Base-by-base conservation (phyloP, 257 asterid genomes). In the Gentiana dahurica region DNA sequence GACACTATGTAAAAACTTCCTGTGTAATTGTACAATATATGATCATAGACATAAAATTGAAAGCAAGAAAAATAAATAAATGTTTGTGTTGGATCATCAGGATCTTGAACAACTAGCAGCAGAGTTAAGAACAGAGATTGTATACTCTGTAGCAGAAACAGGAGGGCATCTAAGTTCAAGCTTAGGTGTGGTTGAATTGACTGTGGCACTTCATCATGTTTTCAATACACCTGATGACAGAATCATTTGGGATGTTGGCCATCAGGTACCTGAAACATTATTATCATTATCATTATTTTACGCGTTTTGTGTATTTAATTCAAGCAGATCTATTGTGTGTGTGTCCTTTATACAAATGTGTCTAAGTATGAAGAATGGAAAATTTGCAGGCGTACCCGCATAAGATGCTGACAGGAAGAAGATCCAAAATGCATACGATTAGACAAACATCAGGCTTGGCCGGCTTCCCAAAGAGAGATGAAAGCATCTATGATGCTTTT, bases 241-340 rank as follows among this genome's bases (percentile, higher is more conserved):
- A 64, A 84, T 87, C n/a, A 78, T 87, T 6, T 87, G 96, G 96
- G 96, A 87, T 70, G 91, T 87, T 4, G 94, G 91, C 58, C 94
- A 87, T 73, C 96, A 87, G 82, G 95, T 86, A 36, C 49, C 34
- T 50, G 34, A 34, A 44, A 51, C 32, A 6, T 32, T 3, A 6
- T 10, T 34, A 34, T 36, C n/a, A 55, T 45, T 10, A 5, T 54
- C 4, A 54, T 11, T 10, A 7, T 9, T 60, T 46, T 15, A n/a
- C 12, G 32, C 32, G 11, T 3, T 10, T 33, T 43, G 11, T 38
- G 12, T 24, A 24, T 24, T 24, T 24, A 0, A 24, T 24, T 24
- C 24, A 24, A 24, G 24, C 24, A 24, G 24, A 24, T 24, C 24
- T 0, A 24, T 24, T 24, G 24, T 24, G 24, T 24, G 24, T 24